Evolutionary conservation across 1,284 basidiomycete species (phyloP).

Genomic region (Vanrija pseudolonga): DNA sequence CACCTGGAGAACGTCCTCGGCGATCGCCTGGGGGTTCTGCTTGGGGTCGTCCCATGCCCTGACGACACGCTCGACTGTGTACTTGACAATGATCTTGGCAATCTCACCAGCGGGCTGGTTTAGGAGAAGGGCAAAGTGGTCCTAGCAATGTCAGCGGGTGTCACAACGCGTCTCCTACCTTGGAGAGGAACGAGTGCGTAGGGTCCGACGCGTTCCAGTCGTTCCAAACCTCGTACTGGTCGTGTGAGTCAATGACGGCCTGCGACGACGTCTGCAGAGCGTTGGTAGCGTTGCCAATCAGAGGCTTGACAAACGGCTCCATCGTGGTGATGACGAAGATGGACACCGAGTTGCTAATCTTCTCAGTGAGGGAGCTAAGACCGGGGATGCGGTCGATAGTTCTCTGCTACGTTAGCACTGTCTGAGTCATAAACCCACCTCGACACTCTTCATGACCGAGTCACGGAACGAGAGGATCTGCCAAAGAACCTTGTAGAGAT

Average conservation of each 20-base stretch:
- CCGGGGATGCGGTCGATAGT: constrained; percentile 68
- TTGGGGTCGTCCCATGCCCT: constrained; percentile 78
- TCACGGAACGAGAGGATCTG: constrained; percentile 82
- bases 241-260: constrained; percentile 72
- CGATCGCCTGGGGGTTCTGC: constrained; percentile 59
- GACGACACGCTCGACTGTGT: constrained; percentile 57
- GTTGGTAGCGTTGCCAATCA: constrained; percentile 68
- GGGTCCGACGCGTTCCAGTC: constrained; percentile 74
- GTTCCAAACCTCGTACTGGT: constrained; percentile 77
- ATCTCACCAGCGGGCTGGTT: constrained; percentile 68
- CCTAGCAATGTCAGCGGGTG: constrained; percentile 14
- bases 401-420: constrained; percentile 2
- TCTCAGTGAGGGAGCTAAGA: constrained; percentile 69
- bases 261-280: constrained; percentile 62
- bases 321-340: constrained; percentile 78
- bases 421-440: constrained; percentile 46
- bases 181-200: constrained; percentile 59
- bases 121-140: constrained; percentile 42
- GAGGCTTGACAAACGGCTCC: constrained; percentile 66
- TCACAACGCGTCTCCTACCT: constrained; percentile 48
- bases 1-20: constrained; percentile 68
- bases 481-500: constrained; percentile 76
- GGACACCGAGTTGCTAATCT: constrained; percentile 73
- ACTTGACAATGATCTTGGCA: constrained; percentile 62
- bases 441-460: constrained; percentile 77